Conservation (phyloP, 495 filamentous ascomycete species). For the Hypomontagnella submonticulosa region DNA sequence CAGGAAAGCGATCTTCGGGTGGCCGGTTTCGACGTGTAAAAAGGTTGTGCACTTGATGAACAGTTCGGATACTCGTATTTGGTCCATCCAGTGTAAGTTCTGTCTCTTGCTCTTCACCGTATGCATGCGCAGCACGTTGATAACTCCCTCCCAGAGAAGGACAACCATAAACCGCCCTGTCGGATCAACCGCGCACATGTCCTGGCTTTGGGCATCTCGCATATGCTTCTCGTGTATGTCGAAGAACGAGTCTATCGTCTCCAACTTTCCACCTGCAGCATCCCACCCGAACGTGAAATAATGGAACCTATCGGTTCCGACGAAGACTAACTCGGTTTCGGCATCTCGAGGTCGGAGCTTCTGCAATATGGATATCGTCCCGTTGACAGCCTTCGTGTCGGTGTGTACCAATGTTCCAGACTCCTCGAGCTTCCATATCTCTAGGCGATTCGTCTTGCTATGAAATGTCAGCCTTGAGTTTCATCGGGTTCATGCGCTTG, state of each 20-base stretch:
- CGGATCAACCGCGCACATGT: slow-evolving; percentile 85
- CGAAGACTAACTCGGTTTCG: slow-evolving; percentile 85
- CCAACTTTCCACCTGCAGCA: slow-evolving; percentile 64
- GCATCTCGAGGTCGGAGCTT: slow-evolving; percentile 79
- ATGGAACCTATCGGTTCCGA: slow-evolving; percentile 87
- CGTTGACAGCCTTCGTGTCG: slow-evolving; percentile 77
- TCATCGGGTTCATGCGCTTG: slow-evolving; percentile 15
- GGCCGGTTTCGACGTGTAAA: slow-evolving; percentile 75
- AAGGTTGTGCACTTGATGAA: slow-evolving; percentile 86
- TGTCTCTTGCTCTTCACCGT: slow-evolving; percentile 65
- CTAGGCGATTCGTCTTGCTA: slow-evolving; percentile 92
- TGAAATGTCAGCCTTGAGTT: slow-evolving; percentile 15
- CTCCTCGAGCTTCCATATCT: slow-evolving; percentile 73
- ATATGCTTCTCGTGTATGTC: slow-evolving; percentile 83
- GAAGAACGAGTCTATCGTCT: slow-evolving; percentile 74
- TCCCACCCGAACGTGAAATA: slow-evolving; percentile 95
- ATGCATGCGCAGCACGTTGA: slow-evolving; percentile 73
- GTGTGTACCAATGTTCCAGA: slow-evolving; percentile 61
- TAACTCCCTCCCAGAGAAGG: slow-evolving; percentile 88
- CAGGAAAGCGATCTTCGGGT: slow-evolving; percentile 83
- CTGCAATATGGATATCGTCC: slow-evolving; percentile 85
- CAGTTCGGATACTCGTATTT: slow-evolving; percentile 84
- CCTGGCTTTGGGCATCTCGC: slow-evolving; percentile 77
- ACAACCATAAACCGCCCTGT: slow-evolving; percentile 82
- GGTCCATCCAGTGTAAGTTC: slow-evolving; percentile 73